Base-by-base conservation (phyloP, 1,284 basidiomycete genomes). In the Chondrostereum purpureum region DNA sequence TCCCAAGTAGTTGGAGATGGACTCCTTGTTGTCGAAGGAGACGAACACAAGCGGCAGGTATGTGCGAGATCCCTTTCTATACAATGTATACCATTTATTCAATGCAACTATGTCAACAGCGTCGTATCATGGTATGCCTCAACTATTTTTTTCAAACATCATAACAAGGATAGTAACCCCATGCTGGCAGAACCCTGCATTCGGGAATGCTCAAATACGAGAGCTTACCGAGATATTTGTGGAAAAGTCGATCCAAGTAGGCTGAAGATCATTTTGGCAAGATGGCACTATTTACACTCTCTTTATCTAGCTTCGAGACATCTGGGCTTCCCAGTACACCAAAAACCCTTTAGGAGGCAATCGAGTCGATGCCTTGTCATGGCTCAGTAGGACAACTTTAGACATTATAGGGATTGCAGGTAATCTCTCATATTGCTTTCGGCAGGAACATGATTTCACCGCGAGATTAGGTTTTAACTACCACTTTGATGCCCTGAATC, bases 351-450 rank as follows among this genome's bases (percentile, higher is more conserved):
- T 53, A 16, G 64, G 56, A 10, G 47, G 47, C 17, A 58, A 51
- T 1, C 59, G 54, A 2, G 55, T 77, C 19, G 76, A 88, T 46
- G 68, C 77, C 2, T 60, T 80, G 3, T 59, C 69, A 0, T 80
- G 76, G 68, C 58, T 86, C 10, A 76, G 67, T 37, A 70, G 69
- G 44, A 67, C 70, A 46, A 85, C 84, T 0, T 63, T 87, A 24
- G 83, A 88, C 53, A 68, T 85, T 18, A 86, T 88, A 45, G 83
- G 83, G 6, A 63, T 77, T 11, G 78, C 83, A 19, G 83, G 82
- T 73, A 48, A 11, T 53, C 48, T 14, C 17, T 14, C n/a, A n/a
- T n/a, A 19, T 20, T 44, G 48, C 6, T 14, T 18, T 0, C 21
- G 27, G 6, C 19, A 19, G 13, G 11, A 27, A n/a, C n/a, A n/a